Percentiles rank a stretch among this genome's conserved stretches.
These are phyloP conservation scores for Annulohypoxylon bovei DNA, from an alignment of 495 filamentous ascomycete species.

Conservation along the genomic window DNA sequence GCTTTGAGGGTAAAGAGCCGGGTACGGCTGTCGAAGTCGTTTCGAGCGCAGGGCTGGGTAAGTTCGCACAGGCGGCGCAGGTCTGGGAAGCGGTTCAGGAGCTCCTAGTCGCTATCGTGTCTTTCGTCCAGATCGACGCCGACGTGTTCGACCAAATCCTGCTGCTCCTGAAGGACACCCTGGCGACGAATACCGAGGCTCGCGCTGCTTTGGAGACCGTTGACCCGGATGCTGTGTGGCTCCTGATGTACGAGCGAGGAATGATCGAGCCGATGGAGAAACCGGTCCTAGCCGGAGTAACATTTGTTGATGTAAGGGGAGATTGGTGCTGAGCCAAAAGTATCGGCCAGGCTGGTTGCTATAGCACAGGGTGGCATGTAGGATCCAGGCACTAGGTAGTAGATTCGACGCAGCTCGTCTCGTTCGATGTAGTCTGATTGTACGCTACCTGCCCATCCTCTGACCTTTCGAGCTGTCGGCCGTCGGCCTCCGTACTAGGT, in stretches of 20 bases:
- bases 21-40: constrained; percentile 15
- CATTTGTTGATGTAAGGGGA: constrained; percentile 43
- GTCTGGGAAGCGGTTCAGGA: constrained; percentile 67
- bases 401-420: background rate
- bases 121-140: constrained; percentile 66
- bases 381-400: background rate
- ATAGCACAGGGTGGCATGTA: background rate
- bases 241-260: constrained; percentile 60
- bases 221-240: constrained; percentile 80
- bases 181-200: constrained; percentile 60
- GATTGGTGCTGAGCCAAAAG: background rate
- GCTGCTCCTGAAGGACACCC: constrained; percentile 62
- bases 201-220: constrained; percentile 63
- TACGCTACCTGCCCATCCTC: background rate
- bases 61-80: constrained; percentile 63
- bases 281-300: constrained; percentile 55
- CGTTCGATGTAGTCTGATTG: background rate
- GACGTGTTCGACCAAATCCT: constrained; percentile 75
- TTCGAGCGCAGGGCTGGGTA: constrained; percentile 52
- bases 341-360: background rate
- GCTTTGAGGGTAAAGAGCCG: constrained; percentile 18
- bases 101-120: constrained; percentile 63
- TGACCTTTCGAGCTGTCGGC: background rate
- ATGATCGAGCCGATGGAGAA: constrained; percentile 44
- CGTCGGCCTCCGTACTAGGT: background rate